A percentile compares a stretch with the other conserved stretches of the same genome.
Conservation (phyloP, 176 grass and related monocot genomes). For the Puccinellia tenuiflora region DNA sequence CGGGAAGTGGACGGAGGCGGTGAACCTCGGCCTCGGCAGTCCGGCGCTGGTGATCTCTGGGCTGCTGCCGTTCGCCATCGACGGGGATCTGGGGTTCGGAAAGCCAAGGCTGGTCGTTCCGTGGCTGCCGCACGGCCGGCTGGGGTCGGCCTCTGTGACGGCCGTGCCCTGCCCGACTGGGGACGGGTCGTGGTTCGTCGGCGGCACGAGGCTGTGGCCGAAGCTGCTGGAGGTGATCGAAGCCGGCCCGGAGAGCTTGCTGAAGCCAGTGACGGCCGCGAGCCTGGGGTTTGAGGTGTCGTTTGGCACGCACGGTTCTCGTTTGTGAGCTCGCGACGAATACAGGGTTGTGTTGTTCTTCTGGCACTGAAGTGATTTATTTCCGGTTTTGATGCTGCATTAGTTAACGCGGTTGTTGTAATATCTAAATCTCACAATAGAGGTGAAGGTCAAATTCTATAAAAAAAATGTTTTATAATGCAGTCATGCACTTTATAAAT, state of each 20-base stretch:
- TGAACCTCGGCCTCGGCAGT: conserved; percentile 59
- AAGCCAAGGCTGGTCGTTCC: conserved; percentile 33
- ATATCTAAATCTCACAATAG: no score
- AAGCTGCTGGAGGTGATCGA: conserved; percentile 47
- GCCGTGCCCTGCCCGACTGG: conserved; percentile 26
- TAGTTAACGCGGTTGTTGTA: no score
- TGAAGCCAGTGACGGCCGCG: conserved; percentile 39
- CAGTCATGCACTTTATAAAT: no score
- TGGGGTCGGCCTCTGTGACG: conserved; percentile 31
- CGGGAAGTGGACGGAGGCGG: conserved; percentile 75
- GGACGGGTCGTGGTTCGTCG: conserved; percentile 55
- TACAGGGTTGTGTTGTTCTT: neutral
- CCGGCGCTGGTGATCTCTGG: conserved; percentile 47
- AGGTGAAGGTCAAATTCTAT: no score
- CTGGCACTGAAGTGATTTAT: neutral
- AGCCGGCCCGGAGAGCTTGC: conserved; percentile 26
- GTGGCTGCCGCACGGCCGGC: conserved; percentile 32
- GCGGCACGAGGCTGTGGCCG: conserved; percentile 46
- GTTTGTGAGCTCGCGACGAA: conserved; percentile 4
- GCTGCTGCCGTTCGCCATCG: conserved; percentile 40
- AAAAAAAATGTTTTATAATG: no score
- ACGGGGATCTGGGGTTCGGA: conserved; percentile 63
- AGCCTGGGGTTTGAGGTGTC: conserved; percentile 32
- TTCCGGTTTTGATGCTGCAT: no score
- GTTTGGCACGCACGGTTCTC: neutral